phyloP scores from a whole-genome alignment of 2,329 filamentous ascomycete genomes.

The Gaeumannomyces tritici region DNA sequence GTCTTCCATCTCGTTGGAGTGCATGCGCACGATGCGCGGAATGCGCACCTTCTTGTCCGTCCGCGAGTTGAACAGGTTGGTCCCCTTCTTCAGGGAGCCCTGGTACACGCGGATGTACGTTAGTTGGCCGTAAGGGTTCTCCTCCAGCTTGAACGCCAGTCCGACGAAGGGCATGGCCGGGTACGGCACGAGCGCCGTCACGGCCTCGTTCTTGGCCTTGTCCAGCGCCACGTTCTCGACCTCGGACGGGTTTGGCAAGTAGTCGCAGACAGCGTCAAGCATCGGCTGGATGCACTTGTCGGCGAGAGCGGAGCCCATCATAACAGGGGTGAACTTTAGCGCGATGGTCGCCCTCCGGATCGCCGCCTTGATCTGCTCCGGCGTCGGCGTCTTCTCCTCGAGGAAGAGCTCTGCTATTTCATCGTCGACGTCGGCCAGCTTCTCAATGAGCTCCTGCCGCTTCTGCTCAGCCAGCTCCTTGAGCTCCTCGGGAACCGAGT shows the following conservation, averaged over 20 bases:
- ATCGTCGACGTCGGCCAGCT: constrained; percentile 92
- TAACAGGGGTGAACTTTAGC: constrained; percentile 84
- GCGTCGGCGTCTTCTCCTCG: constrained; percentile 72
- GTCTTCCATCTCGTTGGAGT: constrained; percentile 99
- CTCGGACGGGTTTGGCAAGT: constrained; percentile 83
- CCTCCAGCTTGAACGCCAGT: constrained; percentile 96
- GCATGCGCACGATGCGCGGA: constrained; percentile 96
- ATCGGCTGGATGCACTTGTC: constrained; percentile 95
- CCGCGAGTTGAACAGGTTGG: constrained; percentile 86
- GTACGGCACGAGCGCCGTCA: constrained; percentile 84
- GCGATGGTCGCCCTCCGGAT: constrained; percentile 85
- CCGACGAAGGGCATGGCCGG: constrained; percentile 91
- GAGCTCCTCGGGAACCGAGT: constrained; percentile 76
- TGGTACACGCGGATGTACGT: constrained; percentile 99
- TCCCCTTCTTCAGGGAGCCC: constrained; percentile 77
- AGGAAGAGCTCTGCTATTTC: constrained; percentile 94
- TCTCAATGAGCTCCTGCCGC: constrained; percentile 80
- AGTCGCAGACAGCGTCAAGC: constrained; percentile 91
- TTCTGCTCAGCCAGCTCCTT: constrained; percentile 71
- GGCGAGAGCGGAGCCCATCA: constrained; percentile 92
- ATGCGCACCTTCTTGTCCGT: constrained; percentile 95
- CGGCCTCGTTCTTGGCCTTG: constrained; percentile 64
- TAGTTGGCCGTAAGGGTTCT: constrained; percentile 96
- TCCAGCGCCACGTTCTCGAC: constrained; percentile 87
- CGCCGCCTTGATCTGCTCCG: constrained; percentile 79